Conservation (phyloP, 129 eudicot species). For the Flaveria ramosissima region DNA sequence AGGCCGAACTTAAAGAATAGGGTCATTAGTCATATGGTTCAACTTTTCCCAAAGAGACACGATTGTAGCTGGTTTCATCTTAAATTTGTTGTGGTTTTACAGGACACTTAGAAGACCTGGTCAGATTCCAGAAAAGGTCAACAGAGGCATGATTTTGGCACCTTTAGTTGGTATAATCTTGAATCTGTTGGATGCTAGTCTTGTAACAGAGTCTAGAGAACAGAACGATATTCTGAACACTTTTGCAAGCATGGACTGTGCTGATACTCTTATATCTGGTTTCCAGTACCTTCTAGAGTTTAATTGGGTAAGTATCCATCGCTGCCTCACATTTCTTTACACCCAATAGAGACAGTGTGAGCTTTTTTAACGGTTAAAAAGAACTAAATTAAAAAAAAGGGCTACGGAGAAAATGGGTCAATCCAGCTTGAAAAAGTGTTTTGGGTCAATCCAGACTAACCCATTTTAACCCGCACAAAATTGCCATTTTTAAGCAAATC, state of each 20-base stretch:
- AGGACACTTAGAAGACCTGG: slow-evolving; percentile 80
- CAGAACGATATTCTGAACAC: slow-evolving; percentile 67
- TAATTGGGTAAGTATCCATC: slow-evolving; percentile 67
- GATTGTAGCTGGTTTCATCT: slow-evolving; percentile 83
- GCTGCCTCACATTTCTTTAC: not conserved
- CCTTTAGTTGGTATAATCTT: slow-evolving; percentile 90
- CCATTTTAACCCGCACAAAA: not conserved
- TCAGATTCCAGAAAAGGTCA: slow-evolving; percentile 74
- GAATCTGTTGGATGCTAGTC: slow-evolving; percentile 78
- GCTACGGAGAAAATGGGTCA: slow-evolving; percentile 31
- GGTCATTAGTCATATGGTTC: not conserved
- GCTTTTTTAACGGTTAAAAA: not conserved
- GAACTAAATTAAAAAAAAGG: not conserved
- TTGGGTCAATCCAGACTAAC: not conserved
- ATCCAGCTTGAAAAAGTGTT: slow-evolving; percentile 55
- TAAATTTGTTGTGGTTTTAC: slow-evolving; percentile 51
- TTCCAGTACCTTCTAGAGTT: slow-evolving; percentile 67
- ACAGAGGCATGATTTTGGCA: slow-evolving; percentile 92
- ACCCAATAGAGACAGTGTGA: not conserved
- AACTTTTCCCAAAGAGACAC: slow-evolving; percentile 41
- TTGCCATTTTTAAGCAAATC: not conserved
- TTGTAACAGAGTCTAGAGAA: slow-evolving; percentile 33
- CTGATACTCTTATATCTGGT: slow-evolving; percentile 75
- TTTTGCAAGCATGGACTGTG: slow-evolving; percentile 93
- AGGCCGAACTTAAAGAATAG: not conserved